These are phyloP conservation scores for Botrytis paeoniae DNA, from an alignment of 2,329 filamentous ascomycete genomes.

Conservation along the genomic window DNA sequence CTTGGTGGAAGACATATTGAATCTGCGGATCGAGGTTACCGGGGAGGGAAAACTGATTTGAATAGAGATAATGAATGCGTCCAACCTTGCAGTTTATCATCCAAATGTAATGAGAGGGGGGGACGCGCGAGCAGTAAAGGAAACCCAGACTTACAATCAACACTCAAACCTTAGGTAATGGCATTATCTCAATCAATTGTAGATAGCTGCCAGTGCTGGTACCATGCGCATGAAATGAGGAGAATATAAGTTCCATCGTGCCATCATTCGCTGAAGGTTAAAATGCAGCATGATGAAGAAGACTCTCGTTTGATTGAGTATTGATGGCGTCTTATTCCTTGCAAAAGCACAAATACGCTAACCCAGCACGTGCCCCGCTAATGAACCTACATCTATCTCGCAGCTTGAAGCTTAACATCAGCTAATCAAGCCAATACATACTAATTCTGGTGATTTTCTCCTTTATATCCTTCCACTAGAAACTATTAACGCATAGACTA, in stretches of 20 bases:
- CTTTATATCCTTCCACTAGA: not conserved
- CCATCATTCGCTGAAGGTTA: not conserved
- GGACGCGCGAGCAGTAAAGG: too few relatives aligned
- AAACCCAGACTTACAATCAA: not conserved
- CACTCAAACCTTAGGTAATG: slow-evolving; percentile 2
- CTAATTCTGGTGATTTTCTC: not conserved
- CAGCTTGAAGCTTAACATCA: not conserved
- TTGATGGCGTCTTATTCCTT: slow-evolving; percentile 27
- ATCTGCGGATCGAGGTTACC: not conserved
- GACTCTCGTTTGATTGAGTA: slow-evolving; percentile 23
- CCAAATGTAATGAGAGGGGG: not conserved
- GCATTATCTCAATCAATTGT: not conserved
- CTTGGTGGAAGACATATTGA: slow-evolving; percentile 29
- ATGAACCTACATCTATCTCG: not conserved
- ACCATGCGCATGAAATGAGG: slow-evolving; percentile 5
- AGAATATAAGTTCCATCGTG: slow-evolving; percentile 2
- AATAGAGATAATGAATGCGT: not conserved
- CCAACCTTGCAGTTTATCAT: not conserved
- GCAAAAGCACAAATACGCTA: slow-evolving; percentile 9
- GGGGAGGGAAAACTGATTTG: not conserved
- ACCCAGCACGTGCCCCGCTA: slow-evolving; percentile 6
- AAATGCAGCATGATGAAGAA: not conserved
- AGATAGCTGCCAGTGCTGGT: not conserved
- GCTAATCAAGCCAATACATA: not conserved
- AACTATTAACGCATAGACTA: not conserved